Evolutionary conservation across 441 rosid genomes (phyloP).

Genomic region (Populus hybrid): DNA sequence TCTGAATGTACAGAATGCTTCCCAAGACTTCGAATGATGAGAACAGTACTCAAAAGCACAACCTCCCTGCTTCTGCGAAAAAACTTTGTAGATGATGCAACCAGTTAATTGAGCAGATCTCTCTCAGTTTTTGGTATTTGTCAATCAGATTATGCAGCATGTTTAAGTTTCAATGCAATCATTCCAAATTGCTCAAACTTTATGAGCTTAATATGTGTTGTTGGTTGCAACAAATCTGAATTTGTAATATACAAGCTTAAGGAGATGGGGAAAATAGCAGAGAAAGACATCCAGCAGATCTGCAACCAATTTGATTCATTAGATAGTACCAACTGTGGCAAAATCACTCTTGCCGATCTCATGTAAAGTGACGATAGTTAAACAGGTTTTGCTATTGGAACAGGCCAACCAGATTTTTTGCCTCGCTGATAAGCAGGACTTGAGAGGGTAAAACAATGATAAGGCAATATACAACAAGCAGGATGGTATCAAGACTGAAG

Average conservation of each 20-base stretch:
- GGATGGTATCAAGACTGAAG: background rate
- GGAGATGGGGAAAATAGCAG: conserved; percentile 63
- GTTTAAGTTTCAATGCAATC: background rate
- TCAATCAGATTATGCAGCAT: background rate
- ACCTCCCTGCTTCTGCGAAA: background rate
- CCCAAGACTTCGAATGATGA: background rate
- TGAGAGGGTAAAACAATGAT: background rate
- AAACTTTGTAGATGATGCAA: background rate
- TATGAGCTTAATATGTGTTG: background rate
- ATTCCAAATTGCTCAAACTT: background rate
- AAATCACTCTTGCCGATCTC: conserved; percentile 48
- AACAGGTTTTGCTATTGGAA: conserved; percentile 9
- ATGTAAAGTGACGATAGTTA: conserved; percentile 34
- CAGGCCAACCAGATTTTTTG: conserved; percentile 1
- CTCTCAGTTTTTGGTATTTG: background rate
- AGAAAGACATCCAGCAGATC: conserved; percentile 54
- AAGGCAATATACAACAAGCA: background rate
- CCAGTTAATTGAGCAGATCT: background rate
- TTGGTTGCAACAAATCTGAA: conserved; percentile 58
- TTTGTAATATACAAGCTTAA: conserved; percentile 63
- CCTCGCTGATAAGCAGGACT: conserved; percentile 1
- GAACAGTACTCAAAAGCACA: background rate
- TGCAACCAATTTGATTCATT: conserved; percentile 50
- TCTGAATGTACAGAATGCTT: background rate
- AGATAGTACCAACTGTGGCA: conserved; percentile 43